Conservation (phyloP, 768 basidiomycete species). For the Auriscalpium orientale region DNA sequence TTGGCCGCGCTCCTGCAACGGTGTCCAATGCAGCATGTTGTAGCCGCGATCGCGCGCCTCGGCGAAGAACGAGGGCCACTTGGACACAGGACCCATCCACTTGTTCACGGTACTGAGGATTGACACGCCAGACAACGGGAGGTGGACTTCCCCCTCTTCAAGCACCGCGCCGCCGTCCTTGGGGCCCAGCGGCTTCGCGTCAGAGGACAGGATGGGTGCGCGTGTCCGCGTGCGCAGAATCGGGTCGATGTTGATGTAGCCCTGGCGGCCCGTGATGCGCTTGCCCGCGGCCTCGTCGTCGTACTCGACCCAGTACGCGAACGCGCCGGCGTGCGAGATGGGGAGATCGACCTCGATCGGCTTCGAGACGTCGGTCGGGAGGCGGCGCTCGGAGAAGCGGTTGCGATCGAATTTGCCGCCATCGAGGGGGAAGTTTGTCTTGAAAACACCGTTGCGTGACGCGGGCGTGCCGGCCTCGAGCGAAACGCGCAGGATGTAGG, state of each 20-base stretch:
- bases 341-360: constrained; percentile 92
- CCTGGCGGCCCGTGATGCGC: constrained; percentile 75
- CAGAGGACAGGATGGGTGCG: constrained; percentile 58
- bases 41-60: constrained; percentile 88
- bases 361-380: constrained; percentile 82
- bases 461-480: constrained; percentile 91
- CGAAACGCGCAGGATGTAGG: constrained; percentile 87
- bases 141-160: constrained; percentile 44
- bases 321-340: constrained; percentile 94
- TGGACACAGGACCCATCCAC: constrained; percentile 86
- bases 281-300: constrained; percentile 50
- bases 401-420: constrained; percentile 80
- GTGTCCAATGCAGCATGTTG: constrained; percentile 97
- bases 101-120: constrained; percentile 92
- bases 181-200: constrained; percentile 44
- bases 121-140: constrained; percentile 83
- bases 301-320: constrained; percentile 93
- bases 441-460: constrained; percentile 84
- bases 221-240: constrained; percentile 71
- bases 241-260: constrained; percentile 96
- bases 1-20: constrained; percentile 84
- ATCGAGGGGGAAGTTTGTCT: constrained; percentile 94
- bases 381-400: constrained; percentile 64
- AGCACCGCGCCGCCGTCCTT: constrained; percentile 45
- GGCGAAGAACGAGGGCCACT: constrained; percentile 75